phyloP scores from a whole-genome alignment of 2,329 filamentous ascomycete species.

The Trichophyton schoenleinii region DNA sequence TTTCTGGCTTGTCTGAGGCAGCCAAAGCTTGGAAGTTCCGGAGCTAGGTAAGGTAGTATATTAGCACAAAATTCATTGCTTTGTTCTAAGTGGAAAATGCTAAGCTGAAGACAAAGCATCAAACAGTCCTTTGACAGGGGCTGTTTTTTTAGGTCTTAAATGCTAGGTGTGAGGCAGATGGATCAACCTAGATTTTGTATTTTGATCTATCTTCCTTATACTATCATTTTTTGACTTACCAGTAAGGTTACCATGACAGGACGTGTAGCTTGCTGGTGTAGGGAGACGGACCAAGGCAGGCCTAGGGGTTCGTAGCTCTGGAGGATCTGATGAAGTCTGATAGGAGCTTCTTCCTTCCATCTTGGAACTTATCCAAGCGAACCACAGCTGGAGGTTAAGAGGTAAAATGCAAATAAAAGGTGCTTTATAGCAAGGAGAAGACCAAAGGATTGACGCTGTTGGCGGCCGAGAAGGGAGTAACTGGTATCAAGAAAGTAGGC shows the following conservation, averaged over 20 bases:
- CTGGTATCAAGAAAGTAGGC: background rate
- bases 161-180: background rate
- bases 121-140: background rate
- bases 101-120: background rate
- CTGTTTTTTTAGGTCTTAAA: background rate
- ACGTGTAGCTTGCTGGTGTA: background rate
- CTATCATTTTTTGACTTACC: background rate
- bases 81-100: background rate
- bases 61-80: background rate
- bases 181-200: background rate
- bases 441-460: background rate
- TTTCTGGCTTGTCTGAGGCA: background rate
- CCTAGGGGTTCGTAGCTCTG: background rate
- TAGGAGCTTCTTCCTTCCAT: background rate
- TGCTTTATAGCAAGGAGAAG: background rate
- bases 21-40: background rate
- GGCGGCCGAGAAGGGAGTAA: background rate
- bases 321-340: background rate
- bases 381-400: background rate
- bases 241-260: background rate
- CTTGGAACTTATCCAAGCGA: background rate
- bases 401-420: background rate
- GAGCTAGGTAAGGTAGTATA: background rate
- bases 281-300: background rate
- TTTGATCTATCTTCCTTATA: background rate